phyloP scores from a whole-genome alignment of 2,329 filamentous ascomycete species.

The Fusarium floridanum region DNA sequence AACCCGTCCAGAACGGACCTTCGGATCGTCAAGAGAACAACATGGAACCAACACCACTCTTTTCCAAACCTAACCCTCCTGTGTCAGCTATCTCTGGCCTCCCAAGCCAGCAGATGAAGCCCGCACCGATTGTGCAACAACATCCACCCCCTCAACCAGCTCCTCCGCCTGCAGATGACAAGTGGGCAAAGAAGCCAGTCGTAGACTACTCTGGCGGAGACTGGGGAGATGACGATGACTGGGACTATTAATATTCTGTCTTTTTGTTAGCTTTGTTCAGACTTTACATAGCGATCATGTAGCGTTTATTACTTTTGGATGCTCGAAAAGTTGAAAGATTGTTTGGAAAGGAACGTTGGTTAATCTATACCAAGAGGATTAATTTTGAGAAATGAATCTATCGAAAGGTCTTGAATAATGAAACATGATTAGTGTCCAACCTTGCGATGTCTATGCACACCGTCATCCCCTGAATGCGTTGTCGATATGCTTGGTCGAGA shows the following conservation, averaged over 20 bases:
- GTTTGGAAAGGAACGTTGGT: conserved; percentile 14
- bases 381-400: not conserved
- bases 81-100: not conserved
- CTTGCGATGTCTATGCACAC: not conserved
- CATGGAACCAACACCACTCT: conserved; percentile 8
- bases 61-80: conserved; percentile 10
- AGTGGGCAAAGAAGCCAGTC: conserved; percentile 43
- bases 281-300: conserved; percentile 24
- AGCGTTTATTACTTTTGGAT: conserved; percentile 23
- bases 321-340: conserved; percentile 4
- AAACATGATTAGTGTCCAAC: not conserved
- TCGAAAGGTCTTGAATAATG: not conserved
- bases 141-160: not conserved
- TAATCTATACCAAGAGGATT: not conserved
- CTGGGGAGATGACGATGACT: conserved; percentile 46
- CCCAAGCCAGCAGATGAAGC: conserved; percentile 16
- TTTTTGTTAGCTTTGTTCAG: conserved; percentile 1
- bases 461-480: not conserved
- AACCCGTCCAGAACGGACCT: conserved; percentile 9
- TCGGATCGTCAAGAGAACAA: conserved; percentile 8
- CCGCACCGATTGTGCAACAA: not conserved
- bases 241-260: conserved; percentile 37
- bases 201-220: conserved; percentile 45
- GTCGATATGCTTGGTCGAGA: not conserved
- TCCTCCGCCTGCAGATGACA: conserved; percentile 27